Base-by-base conservation (phyloP, 2,329 filamentous ascomycete genomes). In the Aaosphaeria arxii region DNA sequence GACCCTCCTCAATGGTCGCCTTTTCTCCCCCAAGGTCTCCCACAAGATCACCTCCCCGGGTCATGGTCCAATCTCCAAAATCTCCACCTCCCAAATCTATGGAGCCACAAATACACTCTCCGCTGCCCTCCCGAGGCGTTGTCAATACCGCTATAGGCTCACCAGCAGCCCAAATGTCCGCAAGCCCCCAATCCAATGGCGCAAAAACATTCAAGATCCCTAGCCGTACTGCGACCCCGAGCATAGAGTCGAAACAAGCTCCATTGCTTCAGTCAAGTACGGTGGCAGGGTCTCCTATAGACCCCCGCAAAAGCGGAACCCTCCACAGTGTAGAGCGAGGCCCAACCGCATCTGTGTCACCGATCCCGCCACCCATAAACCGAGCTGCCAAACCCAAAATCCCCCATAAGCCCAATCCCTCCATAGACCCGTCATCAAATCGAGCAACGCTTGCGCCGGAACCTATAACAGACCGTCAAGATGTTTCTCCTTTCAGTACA, bases 401-500 rank as follows among this genome's bases (percentile, higher is more conserved):
- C 46, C 77, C 77, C 7, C 66, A 71, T 7, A 82, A 83, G 43
- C 56, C 64, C 4, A 62, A 65, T 32, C 60, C 69, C 4, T 52
- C 60, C 3, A 24, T 5, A 64, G 68, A 13, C 48, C 54, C 5
- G 30, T 53, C 30, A 44, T 24, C 17, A 24, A 24, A 53, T 5
- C 63, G 58, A 28, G 40, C 55, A 5, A 60, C 56, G 41, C 55
- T 6, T 69, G 32, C 60, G 32, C 74, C 64, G 40, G 71, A 62
- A 67, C 75, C 51, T 72, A 75, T 61, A 64, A 50, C 53, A 5
- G 63, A 67, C 31, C 46, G 63, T 5, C 62, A 66, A 3, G 76
- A 79, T 39, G 74, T 84, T 0, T 96, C 92, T 1, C 91, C 92
- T 0, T 96, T 96, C 64, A 91, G 79, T 61, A 96, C 90, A 33